Conservation (phyloP, 73 alveolate species). For the Tetrahymena elliotti region DNA sequence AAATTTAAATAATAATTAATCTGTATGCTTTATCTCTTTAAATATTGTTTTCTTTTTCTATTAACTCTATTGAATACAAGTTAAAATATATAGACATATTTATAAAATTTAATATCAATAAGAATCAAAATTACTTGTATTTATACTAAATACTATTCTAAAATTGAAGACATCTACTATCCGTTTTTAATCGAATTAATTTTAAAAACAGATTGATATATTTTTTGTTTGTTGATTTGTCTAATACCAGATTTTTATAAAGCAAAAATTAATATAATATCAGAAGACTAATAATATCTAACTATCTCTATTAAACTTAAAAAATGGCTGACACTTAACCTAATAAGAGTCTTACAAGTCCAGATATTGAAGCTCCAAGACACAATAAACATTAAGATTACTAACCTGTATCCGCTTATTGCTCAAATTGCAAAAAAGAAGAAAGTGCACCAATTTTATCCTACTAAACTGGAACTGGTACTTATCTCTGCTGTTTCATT, state of each 20-base stretch:
- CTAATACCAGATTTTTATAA: neutral
- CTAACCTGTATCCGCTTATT: neutral
- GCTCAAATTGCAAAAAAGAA: neutral
- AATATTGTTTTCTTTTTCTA: too few relatives aligned
- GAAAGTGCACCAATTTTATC: neutral
- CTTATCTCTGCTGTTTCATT: neutral
- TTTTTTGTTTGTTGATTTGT: neutral
- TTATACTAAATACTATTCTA: neutral
- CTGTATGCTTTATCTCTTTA: too few relatives aligned
- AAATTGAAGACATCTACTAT: neutral
- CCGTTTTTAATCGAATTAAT: neutral
- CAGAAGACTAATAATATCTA: neutral
- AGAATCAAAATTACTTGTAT: too few relatives aligned
- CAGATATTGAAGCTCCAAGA: neutral
- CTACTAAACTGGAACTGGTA: neutral
- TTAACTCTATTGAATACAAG: too few relatives aligned
- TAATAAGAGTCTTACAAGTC: neutral
- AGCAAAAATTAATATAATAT: too few relatives aligned
- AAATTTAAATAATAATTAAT: too few relatives aligned
- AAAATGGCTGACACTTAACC: neutral
- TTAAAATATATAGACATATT: too few relatives aligned
- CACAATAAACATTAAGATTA: neutral
- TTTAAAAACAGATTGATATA: neutral
- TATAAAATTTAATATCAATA: too few relatives aligned
- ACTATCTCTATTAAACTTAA: neutral